Evolutionary conservation across 1,284 basidiomycete genomes (phyloP).

Genomic region (Ustilago curta): DNA sequence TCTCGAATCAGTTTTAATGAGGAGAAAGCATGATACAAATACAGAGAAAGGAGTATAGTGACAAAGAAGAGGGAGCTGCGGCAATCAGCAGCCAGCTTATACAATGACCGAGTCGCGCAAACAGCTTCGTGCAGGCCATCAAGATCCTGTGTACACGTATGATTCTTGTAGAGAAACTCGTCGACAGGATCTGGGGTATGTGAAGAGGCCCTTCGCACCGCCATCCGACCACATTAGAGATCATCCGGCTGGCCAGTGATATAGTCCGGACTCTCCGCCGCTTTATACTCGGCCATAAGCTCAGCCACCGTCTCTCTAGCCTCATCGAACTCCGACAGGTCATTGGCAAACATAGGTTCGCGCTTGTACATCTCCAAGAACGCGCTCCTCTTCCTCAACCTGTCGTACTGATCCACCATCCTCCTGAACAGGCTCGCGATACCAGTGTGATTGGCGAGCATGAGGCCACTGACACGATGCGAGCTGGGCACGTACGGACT

Average conservation of each 20-base stretch:
- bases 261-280: conserved; percentile 64
- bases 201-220: not conserved
- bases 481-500: conserved; percentile 89
- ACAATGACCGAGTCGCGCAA: not conserved
- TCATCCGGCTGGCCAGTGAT: conserved; percentile 51
- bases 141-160: not conserved
- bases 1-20: too few relatives aligned
- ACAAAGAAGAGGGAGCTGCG: not conserved
- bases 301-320: conserved; percentile 65
- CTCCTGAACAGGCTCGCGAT: conserved; percentile 87
- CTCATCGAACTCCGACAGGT: conserved; percentile 66
- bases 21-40: conserved; percentile 23
- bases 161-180: not conserved
- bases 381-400: conserved; percentile 87
- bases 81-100: not conserved
- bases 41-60: conserved; percentile 15
- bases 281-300: conserved; percentile 67
- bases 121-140: not conserved
- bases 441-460: conserved; percentile 99
- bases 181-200: conserved; percentile 15
- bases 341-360: conserved; percentile 74
- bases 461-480: conserved; percentile 92
- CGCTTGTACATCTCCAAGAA: conserved; percentile 98
- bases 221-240: conserved; percentile 12
- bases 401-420: conserved; percentile 95